These are phyloP conservation scores for Conringia planisiliqua DNA, from an alignment of 345 rosid genomes.

Conservation along the genomic window DNA sequence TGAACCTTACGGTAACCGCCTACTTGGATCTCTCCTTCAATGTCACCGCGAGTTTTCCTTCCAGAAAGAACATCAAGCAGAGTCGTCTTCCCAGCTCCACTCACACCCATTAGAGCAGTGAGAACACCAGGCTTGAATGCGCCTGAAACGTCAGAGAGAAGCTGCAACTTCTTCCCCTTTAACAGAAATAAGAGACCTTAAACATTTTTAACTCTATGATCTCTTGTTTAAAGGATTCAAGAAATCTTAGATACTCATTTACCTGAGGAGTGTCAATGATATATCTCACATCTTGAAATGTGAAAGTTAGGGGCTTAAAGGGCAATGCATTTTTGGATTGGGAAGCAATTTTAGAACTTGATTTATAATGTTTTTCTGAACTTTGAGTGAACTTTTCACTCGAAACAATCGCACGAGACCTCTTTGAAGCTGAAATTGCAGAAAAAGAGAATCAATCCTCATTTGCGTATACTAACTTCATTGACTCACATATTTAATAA, in stretches of 20 bases:
- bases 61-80: conserved; percentile 69
- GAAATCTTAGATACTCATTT: not conserved
- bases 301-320: conserved; percentile 49
- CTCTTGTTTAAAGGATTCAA: too few species aligned
- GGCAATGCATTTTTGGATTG: conserved; percentile 40
- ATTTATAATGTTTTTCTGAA: not conserved
- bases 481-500: not conserved
- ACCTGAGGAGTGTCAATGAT: conserved; percentile 50
- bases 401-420: conserved; percentile 18
- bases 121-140: conserved; percentile 65
- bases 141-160: conserved; percentile 48
- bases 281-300: conserved; percentile 62
- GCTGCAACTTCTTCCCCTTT: conserved; percentile 46
- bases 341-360: not conserved
- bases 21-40: conserved; percentile 50
- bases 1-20: conserved; percentile 57
- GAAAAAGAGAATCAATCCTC: not conserved
- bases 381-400: not conserved
- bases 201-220: not conserved
- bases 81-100: conserved; percentile 80
- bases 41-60: conserved; percentile 50
- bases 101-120: conserved; percentile 65
- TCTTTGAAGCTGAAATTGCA: conserved; percentile 7
- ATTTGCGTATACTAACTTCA: not conserved
- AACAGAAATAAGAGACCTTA: not conserved